A percentile compares a stretch with the other conserved stretches of the same genome.
Conservation (phyloP, 2,329 filamentous ascomycete genomes). For the Talaromyces rugulosus region DNA sequence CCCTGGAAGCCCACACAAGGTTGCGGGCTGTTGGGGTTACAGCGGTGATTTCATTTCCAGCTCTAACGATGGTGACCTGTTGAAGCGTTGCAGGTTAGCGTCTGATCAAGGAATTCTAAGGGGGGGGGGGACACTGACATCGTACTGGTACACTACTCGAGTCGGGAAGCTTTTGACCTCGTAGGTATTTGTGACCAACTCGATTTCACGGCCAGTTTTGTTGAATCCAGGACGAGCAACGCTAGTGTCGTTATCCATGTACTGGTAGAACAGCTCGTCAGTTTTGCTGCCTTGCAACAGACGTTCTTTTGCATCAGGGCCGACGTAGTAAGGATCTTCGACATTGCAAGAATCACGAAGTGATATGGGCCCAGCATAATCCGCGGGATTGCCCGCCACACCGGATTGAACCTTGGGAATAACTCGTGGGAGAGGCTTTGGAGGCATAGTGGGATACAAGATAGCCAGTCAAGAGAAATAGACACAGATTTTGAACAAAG, state of each 20-base stretch:
- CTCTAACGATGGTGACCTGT: conserved; percentile 58
- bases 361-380: neutral
- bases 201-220: conserved; percentile 52
- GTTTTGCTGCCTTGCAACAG: neutral
- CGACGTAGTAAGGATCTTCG: neutral
- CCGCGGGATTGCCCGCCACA: neutral
- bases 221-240: conserved; percentile 55
- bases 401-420: neutral
- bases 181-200: conserved; percentile 69
- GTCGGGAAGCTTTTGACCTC: conserved; percentile 59
- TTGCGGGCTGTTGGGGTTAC: conserved; percentile 53
- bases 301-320: neutral
- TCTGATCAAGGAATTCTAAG: neutral
- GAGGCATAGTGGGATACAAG: neutral
- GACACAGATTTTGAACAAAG: neutral
- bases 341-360: neutral
- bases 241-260: conserved; percentile 27
- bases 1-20: conserved; percentile 63
- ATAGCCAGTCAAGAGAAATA: neutral
- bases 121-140: conserved; percentile 56
- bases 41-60: neutral
- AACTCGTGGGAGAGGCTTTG: neutral
- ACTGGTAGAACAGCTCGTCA: conserved; percentile 22
- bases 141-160: conserved; percentile 73
- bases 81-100: neutral